Base-by-base conservation (phyloP, 352 stramenopile species). In the Globisporangium canariense region DNA sequence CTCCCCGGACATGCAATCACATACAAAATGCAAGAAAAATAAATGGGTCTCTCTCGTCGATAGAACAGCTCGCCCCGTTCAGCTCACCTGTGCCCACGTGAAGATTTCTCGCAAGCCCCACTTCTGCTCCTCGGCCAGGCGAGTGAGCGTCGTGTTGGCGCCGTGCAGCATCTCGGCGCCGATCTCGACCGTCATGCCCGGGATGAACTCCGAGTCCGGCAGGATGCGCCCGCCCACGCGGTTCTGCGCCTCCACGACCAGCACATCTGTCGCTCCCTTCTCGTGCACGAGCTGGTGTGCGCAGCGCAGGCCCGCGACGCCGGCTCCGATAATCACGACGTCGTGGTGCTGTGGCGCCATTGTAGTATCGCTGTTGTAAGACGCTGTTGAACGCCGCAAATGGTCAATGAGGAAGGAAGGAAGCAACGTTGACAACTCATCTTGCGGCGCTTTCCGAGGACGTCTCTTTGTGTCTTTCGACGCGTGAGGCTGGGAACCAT, bases 61-160 rank as follows among this genome's bases (percentile, higher is more conserved):
- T 28, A 41, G 14, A 65, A 38, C 40, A 25, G 41, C 13, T 40
- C 32, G 30, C 0, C 34, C 14, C 50, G 50, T 11, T 46, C 38
- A 70, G 65, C 77, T 73, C 72, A 94, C 85, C 85, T 94, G 85
- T 64, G 83, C 81, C 85, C 85, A 94, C 50, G 83, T 92, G 67
- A 94, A 94, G 58, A 94, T 90, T 70, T 94, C 85, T 32, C 83
- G 82, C 63, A 92, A 41, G 64, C 73, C 73, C 70, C 87, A 89
- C 57, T 85, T 70, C 50, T 84, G 61, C 68, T 92, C 68, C 56
- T 85, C 75, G 0, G 85, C 85, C 30, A 94, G 65, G 2, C 69
- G 69, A 14, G 85, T 94, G 61, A 94, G 76, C 60, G 83, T 83
- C 54, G 85, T 94, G 69, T 91, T 90, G 55, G 74, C 80, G 41